Evolutionary conservation across 2,329 filamentous ascomycete species (phyloP), one percentile per base, ranked within the genome.

Genomic region (Myriosclerotinia scirpicola): DNA sequence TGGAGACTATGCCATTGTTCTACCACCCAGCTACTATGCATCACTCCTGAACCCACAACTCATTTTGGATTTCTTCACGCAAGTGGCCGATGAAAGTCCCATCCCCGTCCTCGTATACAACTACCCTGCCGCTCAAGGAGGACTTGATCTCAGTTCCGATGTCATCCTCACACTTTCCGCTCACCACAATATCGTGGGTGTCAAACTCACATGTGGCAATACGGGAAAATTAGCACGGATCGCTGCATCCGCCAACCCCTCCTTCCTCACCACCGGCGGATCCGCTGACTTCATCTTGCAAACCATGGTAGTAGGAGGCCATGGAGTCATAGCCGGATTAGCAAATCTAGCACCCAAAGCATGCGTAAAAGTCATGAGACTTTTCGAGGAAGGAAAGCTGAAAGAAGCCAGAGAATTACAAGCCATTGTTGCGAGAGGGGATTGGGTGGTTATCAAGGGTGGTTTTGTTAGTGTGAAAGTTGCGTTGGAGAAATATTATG

Each of bases 391-490:
- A 14, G 88, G 87, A 38, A 80, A 84, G 67, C 67, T 82, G 15
- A 78, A 82, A 4, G 84, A 89, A 70, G 88, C 89, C 1, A 80
- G 82, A 58, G 81, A 82, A 70, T 74, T 90, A 71, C 89, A 90
- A 77, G 83, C 80, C 22, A 76, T 87, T 36, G 81, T 90, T 22
- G 86, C 87, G 1, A 78, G 83, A 38, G 88, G 85, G 15, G 88
- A 90, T 76, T 90, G 87, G 87, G 83, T 81, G 0, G 85, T 85
- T 53, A 90, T 89, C 69, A 81, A 88, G 72, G 85, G 85, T 8
- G 88, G 87, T 0, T 85, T 90, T 69, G 83, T 88, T 42, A 86
- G 85, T 1, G 87, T 87, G 65, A 90, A 90, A 79, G 83, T 83
- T 56, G 87, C 81, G 1, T 73, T 90, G 71, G 79, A 85, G 74